Evolutionary conservation across 371 early-diverging fungal genomes (phyloP).

Genomic region (Apophysomyces variabilis): DNA sequence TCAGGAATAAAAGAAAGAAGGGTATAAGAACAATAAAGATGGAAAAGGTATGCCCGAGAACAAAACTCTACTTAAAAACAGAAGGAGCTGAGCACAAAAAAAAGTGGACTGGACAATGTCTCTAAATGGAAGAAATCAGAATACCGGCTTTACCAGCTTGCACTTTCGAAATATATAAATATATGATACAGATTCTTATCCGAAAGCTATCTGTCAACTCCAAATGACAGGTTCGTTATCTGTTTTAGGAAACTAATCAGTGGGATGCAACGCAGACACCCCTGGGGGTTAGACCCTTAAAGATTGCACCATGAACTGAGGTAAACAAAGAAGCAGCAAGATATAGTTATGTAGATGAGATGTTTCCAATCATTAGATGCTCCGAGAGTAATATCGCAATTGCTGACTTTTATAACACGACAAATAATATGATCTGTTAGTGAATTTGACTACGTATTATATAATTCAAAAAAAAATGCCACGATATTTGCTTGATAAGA

Average conservation of each 20-base stretch:
- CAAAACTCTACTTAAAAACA: neutral
- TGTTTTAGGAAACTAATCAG: neutral
- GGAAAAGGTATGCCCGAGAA: neutral
- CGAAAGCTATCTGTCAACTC: neutral
- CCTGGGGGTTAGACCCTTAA: neutral
- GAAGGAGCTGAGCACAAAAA: conserved; percentile 4
- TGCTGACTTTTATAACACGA: no score
- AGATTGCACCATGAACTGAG: neutral
- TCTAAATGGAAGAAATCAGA: neutral
- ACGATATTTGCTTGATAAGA: no score
- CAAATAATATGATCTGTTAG: no score
- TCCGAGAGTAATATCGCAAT: no score
- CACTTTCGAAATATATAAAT: neutral
- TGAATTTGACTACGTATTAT: no score
- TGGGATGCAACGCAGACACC: neutral
- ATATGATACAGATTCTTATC: neutral
- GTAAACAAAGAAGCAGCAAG: neutral
- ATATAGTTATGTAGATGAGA: neutral
- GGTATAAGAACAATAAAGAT: conserved; percentile 5
- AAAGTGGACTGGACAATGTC: no score
- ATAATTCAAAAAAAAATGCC: no score
- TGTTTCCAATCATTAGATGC: neutral
- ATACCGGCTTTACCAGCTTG: neutral
- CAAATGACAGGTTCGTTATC: conserved; percentile 5
- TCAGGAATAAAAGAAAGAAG: conserved; percentile 3